Base-by-base conservation (phyloP, 2,329 filamentous ascomycete species). In the Phialocephala subalpina region DNA sequence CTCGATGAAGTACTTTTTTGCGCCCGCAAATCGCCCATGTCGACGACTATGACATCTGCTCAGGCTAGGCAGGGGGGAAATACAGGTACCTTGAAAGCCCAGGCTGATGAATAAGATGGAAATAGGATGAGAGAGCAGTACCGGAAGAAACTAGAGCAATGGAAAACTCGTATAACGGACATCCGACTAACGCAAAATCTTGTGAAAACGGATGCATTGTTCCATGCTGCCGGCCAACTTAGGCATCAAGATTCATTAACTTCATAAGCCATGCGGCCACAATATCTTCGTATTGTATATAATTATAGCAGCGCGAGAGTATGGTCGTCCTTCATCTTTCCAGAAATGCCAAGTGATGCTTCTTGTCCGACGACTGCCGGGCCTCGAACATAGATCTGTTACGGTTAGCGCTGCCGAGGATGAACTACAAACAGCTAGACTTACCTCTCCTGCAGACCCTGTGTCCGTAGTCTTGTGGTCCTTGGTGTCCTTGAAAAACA, bases 351-450 rank as follows among this genome's bases (percentile, higher is more conserved):
- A 33, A 95, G 78, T 7, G 83, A 82, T 0, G 86, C 86, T 77
- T 92, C 87, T 7, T 83, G 85, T 49, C 89, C 90, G 60, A 88
- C 87, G 16, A 97, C 93, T 53, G 88, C 88, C 14, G 92, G 92
- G 0, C 93, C 93, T 38, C 84, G 84, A 3, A 91, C 91, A 42
- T 90, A 81, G 71, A 97, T 88, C 87, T 93, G 63, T 3, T n/a
- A 60, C 18, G 7, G 20, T 70, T 63, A 73, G 66, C 33, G 58
- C 53, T 18, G 52, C 38, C 38, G 25, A n/a, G 47, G n/a, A 1
- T 14, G 25, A 18, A 33, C 3, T 29, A 12, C 53, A 56, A 62
- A 14, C 45, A 11, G 36, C 45, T 52, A 45, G 58, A 75, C 86
- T 78, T 80, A 91, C 90, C 81, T 91, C 85, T 76, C 91, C 91